phyloP scores from a whole-genome alignment of 2,329 filamentous ascomycete genomes.

The Fusarium tuaranense region DNA sequence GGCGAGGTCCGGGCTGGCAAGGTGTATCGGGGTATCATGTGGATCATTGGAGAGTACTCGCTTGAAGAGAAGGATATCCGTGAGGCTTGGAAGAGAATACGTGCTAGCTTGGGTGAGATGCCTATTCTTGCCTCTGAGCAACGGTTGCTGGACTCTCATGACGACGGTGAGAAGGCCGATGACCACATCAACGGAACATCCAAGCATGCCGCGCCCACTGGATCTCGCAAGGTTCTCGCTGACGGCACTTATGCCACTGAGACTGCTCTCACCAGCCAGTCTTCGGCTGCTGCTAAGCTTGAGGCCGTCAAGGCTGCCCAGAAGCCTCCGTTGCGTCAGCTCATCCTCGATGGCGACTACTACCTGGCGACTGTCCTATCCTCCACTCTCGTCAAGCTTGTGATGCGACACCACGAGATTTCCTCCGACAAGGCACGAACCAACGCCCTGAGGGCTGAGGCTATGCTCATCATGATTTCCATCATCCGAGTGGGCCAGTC shows the following conservation, averaged over 20 bases:
- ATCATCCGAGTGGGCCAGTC: conserved; percentile 98
- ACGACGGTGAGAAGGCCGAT: conserved; percentile 73
- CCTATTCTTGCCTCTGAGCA: conserved; percentile 97
- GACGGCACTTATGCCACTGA: conserved; percentile 99
- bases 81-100: conserved; percentile 96
- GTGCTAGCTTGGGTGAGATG: conserved; percentile 94
- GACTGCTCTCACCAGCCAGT: conserved; percentile 93
- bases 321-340: conserved; percentile 93
- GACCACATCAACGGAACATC: conserved; percentile 83
- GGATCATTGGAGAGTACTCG: conserved; percentile 98
- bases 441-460: conserved; percentile 93
- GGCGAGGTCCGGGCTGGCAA: conserved; percentile 96
- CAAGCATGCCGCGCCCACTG: conserved; percentile 80
- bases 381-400: conserved; percentile 94
- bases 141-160: conserved; percentile 86
- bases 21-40: conserved; percentile 95
- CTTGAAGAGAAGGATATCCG: conserved; percentile 93
- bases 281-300: conserved; percentile 87
- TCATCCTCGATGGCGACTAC: conserved; percentile 97
- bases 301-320: conserved; percentile 97
- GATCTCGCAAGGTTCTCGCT: conserved; percentile 90
- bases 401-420: conserved; percentile 97
- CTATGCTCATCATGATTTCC: conserved; percentile 99
- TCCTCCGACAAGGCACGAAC: conserved; percentile 87
- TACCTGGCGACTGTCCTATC: conserved; percentile 96